Percentiles rank a stretch among this genome's conserved stretches.
Evolutionary conservation across 1,284 basidiomycete genomes (phyloP).

Genomic region (Ceratobasidium sp.): DNA sequence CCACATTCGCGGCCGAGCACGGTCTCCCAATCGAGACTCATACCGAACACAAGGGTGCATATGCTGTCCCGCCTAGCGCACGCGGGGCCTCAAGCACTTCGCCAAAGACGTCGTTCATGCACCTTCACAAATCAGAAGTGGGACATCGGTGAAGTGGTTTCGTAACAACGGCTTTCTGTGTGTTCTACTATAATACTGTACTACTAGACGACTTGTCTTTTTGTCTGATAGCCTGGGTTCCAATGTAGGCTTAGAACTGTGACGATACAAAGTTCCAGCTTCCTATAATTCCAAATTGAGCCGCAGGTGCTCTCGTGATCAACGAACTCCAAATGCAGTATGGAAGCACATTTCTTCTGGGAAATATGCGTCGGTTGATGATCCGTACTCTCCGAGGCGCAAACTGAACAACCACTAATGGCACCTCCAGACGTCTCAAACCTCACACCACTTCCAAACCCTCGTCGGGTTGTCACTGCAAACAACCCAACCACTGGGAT

Average conservation of each 20-base stretch:
- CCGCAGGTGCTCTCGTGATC: neutral
- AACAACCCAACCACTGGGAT: slow-evolving; percentile 50
- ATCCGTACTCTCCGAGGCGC: no score
- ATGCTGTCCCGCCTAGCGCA: slow-evolving; percentile 12
- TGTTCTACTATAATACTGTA: neutral
- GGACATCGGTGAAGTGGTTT: slow-evolving; percentile 14
- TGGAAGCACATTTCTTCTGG: neutral
- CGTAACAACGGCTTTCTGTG: neutral
- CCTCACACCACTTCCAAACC: slow-evolving; percentile 47
- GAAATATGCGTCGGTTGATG: no score
- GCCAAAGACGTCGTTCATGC: slow-evolving; percentile 35
- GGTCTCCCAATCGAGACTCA: slow-evolving; percentile 26
- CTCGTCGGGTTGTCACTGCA: slow-evolving; percentile 60
- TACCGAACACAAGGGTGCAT: slow-evolving; percentile 15
- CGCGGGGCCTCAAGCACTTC: slow-evolving; percentile 16
- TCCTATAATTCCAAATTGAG: no score
- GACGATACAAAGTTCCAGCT: no score
- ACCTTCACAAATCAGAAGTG: slow-evolving; percentile 32
- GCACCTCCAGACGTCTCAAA: slow-evolving; percentile 18
- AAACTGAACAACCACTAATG: slow-evolving; percentile 5
- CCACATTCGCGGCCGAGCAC: slow-evolving; percentile 35
- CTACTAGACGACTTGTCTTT: neutral
- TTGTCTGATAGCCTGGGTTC: neutral
- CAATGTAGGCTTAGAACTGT: neutral
- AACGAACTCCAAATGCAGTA: neutral